phyloP scores from a whole-genome alignment of 768 basidiomycete genomes.

The Agaricus subrufescens region DNA sequence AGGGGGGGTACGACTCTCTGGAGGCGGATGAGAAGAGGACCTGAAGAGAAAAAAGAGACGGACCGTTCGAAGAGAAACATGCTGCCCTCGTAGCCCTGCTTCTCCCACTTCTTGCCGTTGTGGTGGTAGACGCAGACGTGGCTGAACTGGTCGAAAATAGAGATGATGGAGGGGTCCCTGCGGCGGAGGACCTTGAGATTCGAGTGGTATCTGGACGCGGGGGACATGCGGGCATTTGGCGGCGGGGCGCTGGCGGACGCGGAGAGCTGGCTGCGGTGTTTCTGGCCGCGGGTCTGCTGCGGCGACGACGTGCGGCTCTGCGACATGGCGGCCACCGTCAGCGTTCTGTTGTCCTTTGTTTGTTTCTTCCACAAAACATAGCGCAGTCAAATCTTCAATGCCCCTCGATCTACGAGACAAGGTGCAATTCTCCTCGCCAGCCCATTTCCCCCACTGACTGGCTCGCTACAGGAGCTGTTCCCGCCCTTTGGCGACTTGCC shows the following conservation, averaged over 20 bases:
- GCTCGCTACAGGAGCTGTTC: conserved; percentile 15
- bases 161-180: conserved; percentile 72
- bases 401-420: not conserved
- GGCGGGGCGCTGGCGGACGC: not conserved
- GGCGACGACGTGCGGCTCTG: too few relatives aligned
- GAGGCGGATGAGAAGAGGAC: conserved; percentile 9
- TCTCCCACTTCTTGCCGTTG: conserved; percentile 74
- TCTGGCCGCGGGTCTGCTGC: too few relatives aligned
- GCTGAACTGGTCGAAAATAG: conserved; percentile 84
- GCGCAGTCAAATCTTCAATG: not conserved
- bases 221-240: conserved; percentile 50
- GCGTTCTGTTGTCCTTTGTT: too few relatives aligned
- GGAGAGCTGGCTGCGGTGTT: too few relatives aligned
- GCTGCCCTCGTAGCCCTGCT: conserved; percentile 80
- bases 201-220: conserved; percentile 61
- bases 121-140: conserved; percentile 82
- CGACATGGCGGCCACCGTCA: too few relatives aligned
- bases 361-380: not conserved
- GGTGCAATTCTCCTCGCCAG: not conserved
- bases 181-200: conserved; percentile 80
- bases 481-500: conserved; percentile 22
- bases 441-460: not conserved
- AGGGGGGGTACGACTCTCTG: conserved; percentile 75
- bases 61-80: conserved; percentile 88
- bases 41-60: conserved; percentile 18